Percentiles rank a stretch among this genome's conserved stretches.
Conservation (phyloP, 345 rosid species). For the Salix udensis region DNA sequence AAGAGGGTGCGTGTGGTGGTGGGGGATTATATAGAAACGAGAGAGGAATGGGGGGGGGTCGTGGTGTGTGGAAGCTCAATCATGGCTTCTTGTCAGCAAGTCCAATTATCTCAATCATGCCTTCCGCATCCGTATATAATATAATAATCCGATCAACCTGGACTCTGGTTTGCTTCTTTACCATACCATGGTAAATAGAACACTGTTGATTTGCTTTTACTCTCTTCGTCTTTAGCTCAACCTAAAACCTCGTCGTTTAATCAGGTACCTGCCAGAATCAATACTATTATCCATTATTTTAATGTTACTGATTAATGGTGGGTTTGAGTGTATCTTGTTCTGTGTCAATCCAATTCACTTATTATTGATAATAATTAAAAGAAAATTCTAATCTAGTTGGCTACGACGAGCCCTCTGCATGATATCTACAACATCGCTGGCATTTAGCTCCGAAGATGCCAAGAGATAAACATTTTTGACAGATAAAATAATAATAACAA, state of each 20-base stretch:
- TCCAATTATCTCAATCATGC: constrained; percentile 55
- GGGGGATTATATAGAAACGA: constrained; percentile 47
- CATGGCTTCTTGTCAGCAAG: constrained; percentile 53
- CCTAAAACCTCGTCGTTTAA: too few species aligned
- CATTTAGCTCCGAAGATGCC: too few species aligned
- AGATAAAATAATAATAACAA: too few species aligned
- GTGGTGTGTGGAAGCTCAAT: constrained; percentile 39
- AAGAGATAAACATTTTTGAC: too few species aligned
- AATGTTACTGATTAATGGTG: not conserved
- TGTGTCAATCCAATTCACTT: not conserved
- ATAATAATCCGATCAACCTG: not conserved
- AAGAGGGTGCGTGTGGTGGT: not conserved
- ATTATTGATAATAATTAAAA: not conserved
- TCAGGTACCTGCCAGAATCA: too few species aligned
- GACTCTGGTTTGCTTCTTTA: too few species aligned
- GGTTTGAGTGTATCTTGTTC: not conserved
- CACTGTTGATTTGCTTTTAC: too few species aligned
- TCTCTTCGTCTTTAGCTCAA: too few species aligned
- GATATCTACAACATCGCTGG: too few species aligned
- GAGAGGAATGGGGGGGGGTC: constrained; percentile 2
- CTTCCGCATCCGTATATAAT: constrained; percentile 33
- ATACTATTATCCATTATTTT: too few species aligned
- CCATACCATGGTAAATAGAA: too few species aligned
- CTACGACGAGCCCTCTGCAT: too few species aligned
- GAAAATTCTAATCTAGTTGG: not conserved